Percentiles rank a stretch among this genome's conserved stretches.
Evolutionary conservation across 1,284 basidiomycete genomes (phyloP).

Genomic region (Heterobasidion irregulare): DNA sequence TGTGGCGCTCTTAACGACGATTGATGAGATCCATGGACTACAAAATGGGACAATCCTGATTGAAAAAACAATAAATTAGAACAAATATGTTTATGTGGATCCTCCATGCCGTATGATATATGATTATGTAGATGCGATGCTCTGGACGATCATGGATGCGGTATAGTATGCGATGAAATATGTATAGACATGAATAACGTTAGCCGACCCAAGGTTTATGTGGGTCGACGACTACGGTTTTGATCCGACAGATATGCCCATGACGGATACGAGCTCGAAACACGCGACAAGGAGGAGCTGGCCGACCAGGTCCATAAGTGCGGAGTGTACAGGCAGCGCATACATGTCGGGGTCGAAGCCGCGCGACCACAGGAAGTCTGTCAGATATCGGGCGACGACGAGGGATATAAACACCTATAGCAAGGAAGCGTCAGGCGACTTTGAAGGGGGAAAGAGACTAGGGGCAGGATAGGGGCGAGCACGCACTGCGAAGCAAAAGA

Average conservation of each 20-base stretch:
- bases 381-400: slow-evolving; percentile 58
- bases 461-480: not conserved
- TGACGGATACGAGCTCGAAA: slow-evolving; percentile 50
- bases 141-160: too few species aligned
- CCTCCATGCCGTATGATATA: too few species aligned
- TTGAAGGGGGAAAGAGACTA: not conserved
- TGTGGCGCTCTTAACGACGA: too few species aligned
- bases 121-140: too few species aligned
- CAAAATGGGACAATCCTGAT: too few species aligned
- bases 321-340: slow-evolving; percentile 86
- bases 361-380: slow-evolving; percentile 75
- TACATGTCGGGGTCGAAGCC: slow-evolving; percentile 91
- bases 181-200: too few species aligned
- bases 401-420: slow-evolving; percentile 65
- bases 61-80: not conserved
- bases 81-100: not conserved
- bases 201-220: not conserved
- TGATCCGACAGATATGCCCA: slow-evolving; percentile 21
- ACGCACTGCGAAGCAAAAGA: slow-evolving; percentile 73
- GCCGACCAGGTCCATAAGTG: slow-evolving; percentile 86
- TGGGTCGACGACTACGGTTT: not conserved
- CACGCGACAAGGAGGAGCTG: slow-evolving; percentile 76
- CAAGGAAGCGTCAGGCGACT: not conserved
- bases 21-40: too few species aligned
- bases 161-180: too few species aligned